Evolutionary conservation across 805 yeast genomes (phyloP), one percentile per base, ranked within the genome.

Genomic region (Candida tibetensis): DNA sequence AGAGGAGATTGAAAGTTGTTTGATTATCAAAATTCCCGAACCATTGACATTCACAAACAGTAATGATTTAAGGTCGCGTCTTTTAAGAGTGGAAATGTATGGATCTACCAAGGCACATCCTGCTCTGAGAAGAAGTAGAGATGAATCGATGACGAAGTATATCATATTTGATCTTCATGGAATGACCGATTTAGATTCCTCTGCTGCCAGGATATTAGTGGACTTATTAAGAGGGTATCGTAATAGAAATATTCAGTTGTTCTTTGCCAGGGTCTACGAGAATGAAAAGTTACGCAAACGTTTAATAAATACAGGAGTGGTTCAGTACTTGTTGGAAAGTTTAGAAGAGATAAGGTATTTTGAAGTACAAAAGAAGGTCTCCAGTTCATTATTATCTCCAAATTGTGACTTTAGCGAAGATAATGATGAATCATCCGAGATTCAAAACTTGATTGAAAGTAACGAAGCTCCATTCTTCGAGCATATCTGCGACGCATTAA

Each of bases 71-170:
- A 55, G 63, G 32, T 45, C 64, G 12, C 47, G 74, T 27, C 54
- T 69, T 26, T 62, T 59, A 41, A 38, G 74, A 28, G 65, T 69
- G 9, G 74, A 69, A 40, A 49, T 64, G 56, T 66, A 62, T 41
- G 74, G 74, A 6, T 66, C 72, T 1, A 59, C 72, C 2, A 59
- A 52, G 36, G 70, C 72, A 0, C 74, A 69, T 41, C 74, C 74
- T 0, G 73, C 71, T 1, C 55, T 51, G 46, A 65, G 58, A 42
- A 32, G 68, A 34, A 57, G 55, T 38, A 46, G 73, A 32, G 63
- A 55, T 31, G 59, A 42, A 2, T 52, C 64, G 4, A 63, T 67
- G 72, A 66, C 71, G 3, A 58, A 63, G 34, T 68, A 65, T 41
- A 52, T 68, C 16, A 59, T 69, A 6, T 67, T 69, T 47, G 73